Evolutionary conservation across 345 rosid species (phyloP).

Genomic region (Cochlearia excelsa): DNA sequence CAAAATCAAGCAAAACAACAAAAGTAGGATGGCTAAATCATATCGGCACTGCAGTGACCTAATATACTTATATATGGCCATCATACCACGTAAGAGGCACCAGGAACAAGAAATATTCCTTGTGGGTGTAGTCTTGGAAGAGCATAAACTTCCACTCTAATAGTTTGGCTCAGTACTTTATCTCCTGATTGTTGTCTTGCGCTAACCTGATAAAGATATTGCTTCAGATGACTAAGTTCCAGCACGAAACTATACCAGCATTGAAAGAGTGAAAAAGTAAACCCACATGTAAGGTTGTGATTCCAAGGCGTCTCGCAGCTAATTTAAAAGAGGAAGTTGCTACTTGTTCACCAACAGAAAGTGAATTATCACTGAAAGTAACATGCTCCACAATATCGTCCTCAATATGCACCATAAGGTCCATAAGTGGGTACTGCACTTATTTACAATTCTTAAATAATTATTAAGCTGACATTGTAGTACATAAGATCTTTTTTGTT

Average conservation of each 20-base stretch:
- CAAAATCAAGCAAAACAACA: slow-evolving; percentile 16
- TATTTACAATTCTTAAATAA: slow-evolving; percentile 17
- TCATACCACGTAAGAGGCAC: slow-evolving; percentile 80
- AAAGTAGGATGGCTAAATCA: not conserved
- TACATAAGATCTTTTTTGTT: slow-evolving; percentile 1
- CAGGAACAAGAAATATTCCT: slow-evolving; percentile 75
- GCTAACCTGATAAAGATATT: slow-evolving; percentile 57
- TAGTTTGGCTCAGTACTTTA: slow-evolving; percentile 62
- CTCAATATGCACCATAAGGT: slow-evolving; percentile 67
- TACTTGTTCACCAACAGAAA: slow-evolving; percentile 43
- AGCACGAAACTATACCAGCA: slow-evolving; percentile 21
- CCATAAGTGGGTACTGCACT: slow-evolving; percentile 74
- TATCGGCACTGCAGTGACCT: not conserved
- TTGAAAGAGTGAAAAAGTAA: slow-evolving; percentile 20
- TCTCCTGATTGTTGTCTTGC: slow-evolving; percentile 75
- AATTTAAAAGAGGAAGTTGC: slow-evolving; percentile 50
- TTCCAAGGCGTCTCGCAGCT: slow-evolving; percentile 65
- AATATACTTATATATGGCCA: slow-evolving; percentile 2
- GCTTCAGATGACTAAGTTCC: slow-evolving; percentile 28
- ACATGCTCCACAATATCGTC: slow-evolving; percentile 62
- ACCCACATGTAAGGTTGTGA: slow-evolving; percentile 78
- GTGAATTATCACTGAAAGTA: slow-evolving; percentile 39
- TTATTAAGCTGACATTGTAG: not conserved
- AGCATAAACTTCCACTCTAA: slow-evolving; percentile 84
- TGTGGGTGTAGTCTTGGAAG: slow-evolving; percentile 73